phyloP scores from a whole-genome alignment of 192 early-diverging fungal genomes.

The Coemansia sp. region DNA sequence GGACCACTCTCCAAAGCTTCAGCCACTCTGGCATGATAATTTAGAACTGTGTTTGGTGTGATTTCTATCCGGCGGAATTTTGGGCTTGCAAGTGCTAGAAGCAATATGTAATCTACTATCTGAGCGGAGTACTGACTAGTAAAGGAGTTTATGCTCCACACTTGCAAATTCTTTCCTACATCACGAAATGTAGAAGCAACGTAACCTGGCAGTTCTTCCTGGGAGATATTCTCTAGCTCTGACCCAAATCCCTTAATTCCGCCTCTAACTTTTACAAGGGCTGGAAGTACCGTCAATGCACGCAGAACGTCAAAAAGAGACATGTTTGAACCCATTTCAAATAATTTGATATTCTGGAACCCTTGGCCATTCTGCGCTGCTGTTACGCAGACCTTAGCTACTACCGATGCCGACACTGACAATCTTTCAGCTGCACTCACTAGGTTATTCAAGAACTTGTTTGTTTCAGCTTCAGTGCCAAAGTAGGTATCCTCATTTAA shows the following conservation, averaged over 20 bases:
- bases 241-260: background rate
- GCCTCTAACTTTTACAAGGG: background rate
- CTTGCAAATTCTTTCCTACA: background rate
- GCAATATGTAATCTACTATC: background rate
- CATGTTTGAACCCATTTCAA: background rate
- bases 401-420: background rate
- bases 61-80: background rate
- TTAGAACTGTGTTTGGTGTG: background rate
- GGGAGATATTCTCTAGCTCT: background rate
- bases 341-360: background rate
- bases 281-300: background rate
- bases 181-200: background rate
- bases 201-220: background rate
- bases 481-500: background rate
- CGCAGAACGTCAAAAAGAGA: background rate
- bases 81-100: background rate
- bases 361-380: background rate
- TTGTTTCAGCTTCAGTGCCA: background rate
- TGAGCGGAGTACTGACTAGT: background rate
- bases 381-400: background rate
- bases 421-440: background rate
- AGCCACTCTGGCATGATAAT: background rate
- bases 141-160: background rate
- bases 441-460: background rate
- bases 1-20: background rate